These are phyloP conservation scores for Moesziomyces globuligerus DNA, from an alignment of 1,284 basidiomycete genomes.

Conservation along the genomic window DNA sequence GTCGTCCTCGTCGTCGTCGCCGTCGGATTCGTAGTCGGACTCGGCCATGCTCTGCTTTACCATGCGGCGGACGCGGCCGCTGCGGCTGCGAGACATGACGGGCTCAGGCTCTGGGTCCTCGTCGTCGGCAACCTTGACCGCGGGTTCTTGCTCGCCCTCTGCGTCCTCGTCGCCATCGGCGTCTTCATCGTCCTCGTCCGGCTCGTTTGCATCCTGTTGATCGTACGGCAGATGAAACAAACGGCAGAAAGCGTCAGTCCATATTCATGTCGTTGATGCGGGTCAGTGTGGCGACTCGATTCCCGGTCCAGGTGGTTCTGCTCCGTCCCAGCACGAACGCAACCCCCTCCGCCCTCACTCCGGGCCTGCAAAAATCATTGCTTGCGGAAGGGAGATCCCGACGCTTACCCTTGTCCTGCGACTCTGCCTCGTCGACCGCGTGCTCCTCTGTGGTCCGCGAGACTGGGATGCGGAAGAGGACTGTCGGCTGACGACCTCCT, in stretches of 20 bases:
- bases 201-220: slow-evolving; percentile 24
- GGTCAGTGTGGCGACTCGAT: too few species aligned
- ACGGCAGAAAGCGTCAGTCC: slow-evolving; percentile 9
- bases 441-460: not conserved
- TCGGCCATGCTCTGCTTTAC: slow-evolving; percentile 29
- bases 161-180: slow-evolving; percentile 33
- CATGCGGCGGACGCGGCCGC: slow-evolving; percentile 30
- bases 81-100: slow-evolving; percentile 32
- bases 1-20: slow-evolving; percentile 24
- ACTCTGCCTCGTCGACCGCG: not conserved
- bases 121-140: slow-evolving; percentile 10
- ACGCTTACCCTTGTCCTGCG: not conserved
- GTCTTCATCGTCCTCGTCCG: slow-evolving; percentile 36
- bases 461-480: not conserved
- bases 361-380: too few species aligned
- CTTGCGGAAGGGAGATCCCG: not conserved
- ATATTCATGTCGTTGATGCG: not conserved
- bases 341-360: too few species aligned
- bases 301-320: too few species aligned
- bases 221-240: too few species aligned
- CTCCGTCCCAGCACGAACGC: too few species aligned
- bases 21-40: slow-evolving; percentile 15
- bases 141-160: slow-evolving; percentile 20
- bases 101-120: slow-evolving; percentile 27
- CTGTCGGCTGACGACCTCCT: not conserved